Conservation (phyloP, 176 grass and related monocot genomes). For the Hyparrhenia diplandra region DNA sequence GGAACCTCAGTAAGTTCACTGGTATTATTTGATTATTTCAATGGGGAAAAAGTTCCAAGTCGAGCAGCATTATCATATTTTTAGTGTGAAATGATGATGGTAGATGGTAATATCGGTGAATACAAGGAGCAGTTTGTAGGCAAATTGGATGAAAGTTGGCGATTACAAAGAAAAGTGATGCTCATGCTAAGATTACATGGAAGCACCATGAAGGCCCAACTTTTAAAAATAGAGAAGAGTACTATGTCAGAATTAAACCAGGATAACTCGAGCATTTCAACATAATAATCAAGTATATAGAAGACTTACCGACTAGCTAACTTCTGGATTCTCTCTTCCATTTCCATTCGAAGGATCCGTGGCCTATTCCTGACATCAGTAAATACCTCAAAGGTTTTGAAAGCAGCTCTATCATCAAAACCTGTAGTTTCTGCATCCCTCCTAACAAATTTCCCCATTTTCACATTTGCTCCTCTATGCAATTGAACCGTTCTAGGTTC, state of each 20-base stretch:
- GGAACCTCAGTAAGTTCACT: neutral
- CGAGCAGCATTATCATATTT: neutral
- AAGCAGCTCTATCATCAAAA: slow-evolving; percentile 79
- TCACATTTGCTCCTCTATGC: slow-evolving; percentile 26
- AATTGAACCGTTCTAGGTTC: slow-evolving; percentile 26
- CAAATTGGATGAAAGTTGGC: neutral
- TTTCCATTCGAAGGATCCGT: slow-evolving; percentile 80
- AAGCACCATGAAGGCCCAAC: neutral
- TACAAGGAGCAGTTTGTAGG: slow-evolving; percentile 12
- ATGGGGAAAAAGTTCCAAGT: neutral
- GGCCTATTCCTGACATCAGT: slow-evolving; percentile 85
- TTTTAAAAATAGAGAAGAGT: neutral
- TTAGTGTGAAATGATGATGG: slow-evolving; percentile 4
- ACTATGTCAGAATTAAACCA: neutral
- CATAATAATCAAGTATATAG: slow-evolving; percentile 16
- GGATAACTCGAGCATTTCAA: neutral
- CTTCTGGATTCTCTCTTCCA: slow-evolving; percentile 90
- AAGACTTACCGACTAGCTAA: slow-evolving; percentile 73
- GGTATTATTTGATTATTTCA: neutral
- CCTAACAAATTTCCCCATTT: slow-evolving; percentile 24
- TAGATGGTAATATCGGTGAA: slow-evolving; percentile 4
- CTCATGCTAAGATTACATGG: slow-evolving; percentile 9
- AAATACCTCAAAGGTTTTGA: slow-evolving; percentile 83
- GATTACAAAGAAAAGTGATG: neutral
- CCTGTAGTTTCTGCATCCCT: slow-evolving; percentile 23